These are phyloP conservation scores for Lobulomyces angularis DNA, from an alignment of 192 early-diverging fungal species.

Conservation along the genomic window DNA sequence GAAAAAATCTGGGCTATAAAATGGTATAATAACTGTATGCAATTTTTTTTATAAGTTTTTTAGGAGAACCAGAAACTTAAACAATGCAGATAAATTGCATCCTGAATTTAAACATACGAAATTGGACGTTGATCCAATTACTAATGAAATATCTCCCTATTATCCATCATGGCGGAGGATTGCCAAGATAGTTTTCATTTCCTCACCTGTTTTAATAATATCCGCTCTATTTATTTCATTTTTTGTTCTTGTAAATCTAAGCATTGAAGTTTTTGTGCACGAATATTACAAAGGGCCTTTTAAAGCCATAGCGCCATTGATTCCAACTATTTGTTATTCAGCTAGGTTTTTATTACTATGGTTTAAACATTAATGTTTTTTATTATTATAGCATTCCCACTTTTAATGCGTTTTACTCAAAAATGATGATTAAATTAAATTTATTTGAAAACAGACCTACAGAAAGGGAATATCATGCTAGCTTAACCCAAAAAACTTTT, in stretches of 20 bases:
- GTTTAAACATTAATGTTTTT: conserved; percentile 9
- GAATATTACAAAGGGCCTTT: conserved; percentile 78
- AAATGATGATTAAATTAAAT: too few species aligned
- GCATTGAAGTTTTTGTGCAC: conserved; percentile 57
- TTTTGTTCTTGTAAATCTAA: conserved; percentile 35
- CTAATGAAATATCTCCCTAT: conserved; percentile 59
- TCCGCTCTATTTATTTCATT: conserved; percentile 45
- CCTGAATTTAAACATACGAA: conserved; percentile 57
- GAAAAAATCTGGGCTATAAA: too few species aligned
- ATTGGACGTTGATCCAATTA: conserved; percentile 46
- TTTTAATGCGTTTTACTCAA: background rate
- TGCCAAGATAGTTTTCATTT: conserved; percentile 15
- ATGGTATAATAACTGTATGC: conserved; percentile 66
- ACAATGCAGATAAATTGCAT: conserved; percentile 45
- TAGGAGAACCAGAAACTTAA: conserved; percentile 60
- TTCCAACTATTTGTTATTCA: conserved; percentile 1
- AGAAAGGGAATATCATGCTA: too few species aligned
- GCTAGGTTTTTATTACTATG: too few species aligned
- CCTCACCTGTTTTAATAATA: conserved; percentile 20
- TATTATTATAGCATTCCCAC: background rate
- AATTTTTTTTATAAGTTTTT: conserved; percentile 53
- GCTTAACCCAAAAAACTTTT: background rate
- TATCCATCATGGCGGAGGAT: conserved; percentile 62
- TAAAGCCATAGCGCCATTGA: conserved; percentile 19
- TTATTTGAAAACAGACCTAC: too few species aligned